A percentile compares a stretch with the other conserved stretches of the same genome.
phyloP scores from a whole-genome alignment of 129 eudicot genomes.

The Pittosporum tobira region DNA sequence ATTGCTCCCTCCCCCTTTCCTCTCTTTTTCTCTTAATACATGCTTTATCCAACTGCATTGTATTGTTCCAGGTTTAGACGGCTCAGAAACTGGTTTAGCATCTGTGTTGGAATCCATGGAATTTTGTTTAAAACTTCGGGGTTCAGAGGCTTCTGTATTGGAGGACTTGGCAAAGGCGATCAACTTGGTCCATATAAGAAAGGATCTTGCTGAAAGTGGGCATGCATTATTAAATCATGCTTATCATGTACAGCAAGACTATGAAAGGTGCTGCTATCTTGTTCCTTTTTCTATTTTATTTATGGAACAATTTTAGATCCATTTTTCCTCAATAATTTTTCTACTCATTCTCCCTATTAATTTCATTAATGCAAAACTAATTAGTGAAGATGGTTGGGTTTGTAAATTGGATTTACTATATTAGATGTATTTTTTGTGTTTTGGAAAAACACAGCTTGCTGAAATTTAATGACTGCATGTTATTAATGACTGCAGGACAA shows the following conservation, averaged over 20 bases:
- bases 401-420: not conserved
- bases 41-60: not conserved
- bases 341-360: not conserved
- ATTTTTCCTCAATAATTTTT: not conserved
- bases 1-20: not conserved
- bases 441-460: not conserved
- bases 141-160: conserved; percentile 82
- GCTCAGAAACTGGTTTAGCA: conserved; percentile 72
- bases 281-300: not conserved
- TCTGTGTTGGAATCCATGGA: conserved; percentile 80
- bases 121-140: conserved; percentile 72
- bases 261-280: conserved; percentile 43
- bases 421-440: not conserved
- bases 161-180: conserved; percentile 90
- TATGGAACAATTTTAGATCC: not conserved
- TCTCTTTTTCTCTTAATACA: not conserved
- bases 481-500: conserved; percentile 72
- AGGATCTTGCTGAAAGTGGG: conserved; percentile 88
- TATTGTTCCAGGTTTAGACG: conserved; percentile 43
- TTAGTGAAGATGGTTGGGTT: not conserved
- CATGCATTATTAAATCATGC: conserved; percentile 79
- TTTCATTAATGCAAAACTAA: not conserved
- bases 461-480: conserved; percentile 13
- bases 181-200: conserved; percentile 63
- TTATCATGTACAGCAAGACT: conserved; percentile 63